Percentiles rank a stretch among this genome's conserved stretches.
Conservation (phyloP, 495 filamentous ascomycete species). For the Pseudevernia furfuracea region DNA sequence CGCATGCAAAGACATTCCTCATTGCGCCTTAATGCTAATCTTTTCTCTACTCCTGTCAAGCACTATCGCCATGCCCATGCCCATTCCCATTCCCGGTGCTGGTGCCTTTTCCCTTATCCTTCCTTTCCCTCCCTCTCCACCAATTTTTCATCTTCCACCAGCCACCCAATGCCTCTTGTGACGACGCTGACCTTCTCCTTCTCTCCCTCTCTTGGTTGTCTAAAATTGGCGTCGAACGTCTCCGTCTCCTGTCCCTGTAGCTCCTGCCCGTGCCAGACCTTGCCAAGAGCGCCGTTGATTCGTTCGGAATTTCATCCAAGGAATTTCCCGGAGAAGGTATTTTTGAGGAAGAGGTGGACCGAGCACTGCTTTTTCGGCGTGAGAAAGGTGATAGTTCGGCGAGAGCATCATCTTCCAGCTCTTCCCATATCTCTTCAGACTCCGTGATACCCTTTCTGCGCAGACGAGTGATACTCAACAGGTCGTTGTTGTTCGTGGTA, state of each 20-base stretch:
- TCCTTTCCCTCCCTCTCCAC: constrained; percentile 28
- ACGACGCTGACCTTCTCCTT: constrained; percentile 8
- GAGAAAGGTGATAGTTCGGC: constrained; percentile 9
- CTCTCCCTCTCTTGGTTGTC: constrained; percentile 13
- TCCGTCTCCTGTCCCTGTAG: constrained; percentile 20
- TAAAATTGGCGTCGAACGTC: constrained; percentile 21
- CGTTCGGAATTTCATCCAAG: constrained; percentile 18
- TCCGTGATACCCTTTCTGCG: constrained; percentile 36
- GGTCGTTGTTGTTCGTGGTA: constrained; percentile 10
- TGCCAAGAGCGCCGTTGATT: constrained; percentile 19
- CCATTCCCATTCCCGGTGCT: background rate
- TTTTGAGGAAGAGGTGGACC: constrained; percentile 16
- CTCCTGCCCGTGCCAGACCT: constrained; percentile 23
- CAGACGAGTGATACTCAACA: constrained; percentile 13
- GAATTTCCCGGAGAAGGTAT: constrained; percentile 11
- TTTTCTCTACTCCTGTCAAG: constrained; percentile 16
- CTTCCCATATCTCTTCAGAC: constrained; percentile 58
- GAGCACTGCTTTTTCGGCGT: constrained; percentile 25
- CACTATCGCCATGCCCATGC: background rate
- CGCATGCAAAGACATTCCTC: background rate
- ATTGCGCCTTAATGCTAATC: background rate
- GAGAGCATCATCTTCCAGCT: constrained; percentile 53
- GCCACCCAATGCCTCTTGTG: constrained; percentile 30
- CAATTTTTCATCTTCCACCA: constrained; percentile 35
- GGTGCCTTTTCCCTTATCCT: constrained; percentile 12